Evolutionary conservation across 1,284 basidiomycete species (phyloP).

Genomic region (Cutaneotrichosporon sp.): DNA sequence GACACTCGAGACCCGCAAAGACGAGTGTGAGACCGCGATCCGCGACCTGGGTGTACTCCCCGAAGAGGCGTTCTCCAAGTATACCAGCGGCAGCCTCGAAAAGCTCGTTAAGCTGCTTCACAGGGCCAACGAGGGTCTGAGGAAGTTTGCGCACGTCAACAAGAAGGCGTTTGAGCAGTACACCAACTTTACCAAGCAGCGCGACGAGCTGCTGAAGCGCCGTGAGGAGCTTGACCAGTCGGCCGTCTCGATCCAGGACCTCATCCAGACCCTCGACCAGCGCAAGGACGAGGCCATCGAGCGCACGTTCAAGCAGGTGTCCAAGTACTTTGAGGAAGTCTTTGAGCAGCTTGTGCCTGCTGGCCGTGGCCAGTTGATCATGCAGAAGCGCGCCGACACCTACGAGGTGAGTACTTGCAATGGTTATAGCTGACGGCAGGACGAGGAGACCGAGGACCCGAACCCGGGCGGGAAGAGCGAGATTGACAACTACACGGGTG

Average conservation of each 20-base stretch:
- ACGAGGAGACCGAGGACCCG: conserved; percentile 44
- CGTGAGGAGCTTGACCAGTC: conserved; percentile 86
- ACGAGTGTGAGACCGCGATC: conserved; percentile 89
- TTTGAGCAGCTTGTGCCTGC: conserved; percentile 97
- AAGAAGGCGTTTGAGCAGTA: conserved; percentile 99
- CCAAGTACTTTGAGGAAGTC: conserved; percentile 92
- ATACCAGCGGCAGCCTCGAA: conserved; percentile 74
- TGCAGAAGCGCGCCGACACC: conserved; percentile 77
- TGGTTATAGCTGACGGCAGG: conserved; percentile 20
- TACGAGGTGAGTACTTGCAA: background rate
- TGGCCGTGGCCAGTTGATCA: conserved; percentile 82
- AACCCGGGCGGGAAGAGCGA: conserved; percentile 57
- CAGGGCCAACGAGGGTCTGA: conserved; percentile 81
- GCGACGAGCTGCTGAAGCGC: conserved; percentile 80
- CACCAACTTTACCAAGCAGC: conserved; percentile 94
- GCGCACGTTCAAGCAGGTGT: conserved; percentile 95
- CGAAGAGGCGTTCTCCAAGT: conserved; percentile 95
- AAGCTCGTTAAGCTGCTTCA: conserved; percentile 84
- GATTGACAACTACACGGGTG: conserved; percentile 92
- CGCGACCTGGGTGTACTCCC: conserved; percentile 93
- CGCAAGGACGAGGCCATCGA: conserved; percentile 98
- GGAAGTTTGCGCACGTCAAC: conserved; percentile 97
- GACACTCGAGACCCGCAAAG: conserved; percentile 74
- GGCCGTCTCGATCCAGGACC: conserved; percentile 80
- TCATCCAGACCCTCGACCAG: conserved; percentile 93